These are phyloP conservation scores for Neurospora intermedia DNA, from an alignment of 495 filamentous ascomycete genomes.

Conservation along the genomic window DNA sequence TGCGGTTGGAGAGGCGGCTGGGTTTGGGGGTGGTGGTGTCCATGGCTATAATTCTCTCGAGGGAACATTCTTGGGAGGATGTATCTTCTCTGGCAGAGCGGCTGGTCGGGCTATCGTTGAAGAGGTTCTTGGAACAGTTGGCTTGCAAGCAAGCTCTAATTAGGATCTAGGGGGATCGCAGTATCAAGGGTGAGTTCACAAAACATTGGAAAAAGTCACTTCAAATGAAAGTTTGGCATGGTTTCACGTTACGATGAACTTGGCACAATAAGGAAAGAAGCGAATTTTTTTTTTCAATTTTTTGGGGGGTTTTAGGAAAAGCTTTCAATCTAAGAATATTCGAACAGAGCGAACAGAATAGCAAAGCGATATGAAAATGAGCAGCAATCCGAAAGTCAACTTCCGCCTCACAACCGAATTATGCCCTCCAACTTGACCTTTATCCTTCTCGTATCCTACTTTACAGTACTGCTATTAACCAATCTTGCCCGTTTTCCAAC, in stretches of 20 bases:
- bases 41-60: slow-evolving; percentile 42
- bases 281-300: neutral
- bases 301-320: neutral
- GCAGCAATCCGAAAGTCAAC: neutral
- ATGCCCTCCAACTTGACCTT: too few relatives aligned
- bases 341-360: neutral
- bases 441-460: neutral
- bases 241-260: neutral
- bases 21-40: slow-evolving; percentile 43
- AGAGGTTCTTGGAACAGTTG: slow-evolving; percentile 19
- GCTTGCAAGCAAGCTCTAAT: neutral
- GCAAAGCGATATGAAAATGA: neutral
- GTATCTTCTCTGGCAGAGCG: slow-evolving; percentile 40
- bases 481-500: neutral
- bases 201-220: neutral
- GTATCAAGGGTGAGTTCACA: neutral
- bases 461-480: neutral
- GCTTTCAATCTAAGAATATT: neutral
- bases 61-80: slow-evolving; percentile 38
- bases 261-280: neutral
- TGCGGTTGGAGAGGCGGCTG: slow-evolving; percentile 42
- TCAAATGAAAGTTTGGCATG: neutral
- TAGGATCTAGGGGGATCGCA: neutral
- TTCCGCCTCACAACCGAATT: neutral
- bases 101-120: slow-evolving; percentile 34